Percentiles rank a stretch among this genome's conserved stretches.
Evolutionary conservation across 2,329 filamentous ascomycete genomes (phyloP).

Genomic region (Trichoderma pleuroti): DNA sequence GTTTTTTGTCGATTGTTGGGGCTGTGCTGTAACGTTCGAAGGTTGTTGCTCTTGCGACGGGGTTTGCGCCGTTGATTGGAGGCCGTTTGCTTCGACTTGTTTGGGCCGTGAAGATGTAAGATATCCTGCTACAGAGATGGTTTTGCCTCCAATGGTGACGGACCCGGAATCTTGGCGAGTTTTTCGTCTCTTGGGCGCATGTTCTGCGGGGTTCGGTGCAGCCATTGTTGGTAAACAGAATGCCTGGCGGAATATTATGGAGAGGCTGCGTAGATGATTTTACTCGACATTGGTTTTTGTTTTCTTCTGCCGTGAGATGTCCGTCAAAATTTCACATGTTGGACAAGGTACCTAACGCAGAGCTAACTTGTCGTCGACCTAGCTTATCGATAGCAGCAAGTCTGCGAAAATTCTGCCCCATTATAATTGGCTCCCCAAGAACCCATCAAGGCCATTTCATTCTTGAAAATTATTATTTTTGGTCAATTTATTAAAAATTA

Average conservation of each 20-base stretch:
- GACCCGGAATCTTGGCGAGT: slow-evolving; percentile 33
- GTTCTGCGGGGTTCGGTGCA: slow-evolving; percentile 25
- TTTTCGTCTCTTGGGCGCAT: slow-evolving; percentile 39
- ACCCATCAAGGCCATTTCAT: not conserved
- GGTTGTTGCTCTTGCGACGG: slow-evolving; percentile 12
- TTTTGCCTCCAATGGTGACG: slow-evolving; percentile 46
- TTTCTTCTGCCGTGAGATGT: not conserved
- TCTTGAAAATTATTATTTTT: not conserved
- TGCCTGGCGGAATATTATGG: not conserved
- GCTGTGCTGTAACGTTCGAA: not conserved
- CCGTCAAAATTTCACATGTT: slow-evolving; percentile 11
- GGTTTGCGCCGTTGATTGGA: not conserved
- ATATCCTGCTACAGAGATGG: slow-evolving; percentile 49
- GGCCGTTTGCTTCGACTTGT: slow-evolving; percentile 22
- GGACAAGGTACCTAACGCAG: not conserved
- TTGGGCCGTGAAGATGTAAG: slow-evolving; percentile 36
- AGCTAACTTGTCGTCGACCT: not conserved
- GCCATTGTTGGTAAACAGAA: slow-evolving; percentile 25
- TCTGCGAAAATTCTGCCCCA: not conserved
- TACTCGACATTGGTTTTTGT: not conserved
- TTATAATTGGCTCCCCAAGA: not conserved
- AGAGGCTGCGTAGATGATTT: not conserved
- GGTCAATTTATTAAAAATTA: not conserved
- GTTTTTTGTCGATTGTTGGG: not conserved
- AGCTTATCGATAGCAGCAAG: not conserved